Evolutionary conservation across 2,329 filamentous ascomycete genomes (phyloP), one percentile per base, ranked within the genome.

Genomic region (Parastagonospora avenae): DNA sequence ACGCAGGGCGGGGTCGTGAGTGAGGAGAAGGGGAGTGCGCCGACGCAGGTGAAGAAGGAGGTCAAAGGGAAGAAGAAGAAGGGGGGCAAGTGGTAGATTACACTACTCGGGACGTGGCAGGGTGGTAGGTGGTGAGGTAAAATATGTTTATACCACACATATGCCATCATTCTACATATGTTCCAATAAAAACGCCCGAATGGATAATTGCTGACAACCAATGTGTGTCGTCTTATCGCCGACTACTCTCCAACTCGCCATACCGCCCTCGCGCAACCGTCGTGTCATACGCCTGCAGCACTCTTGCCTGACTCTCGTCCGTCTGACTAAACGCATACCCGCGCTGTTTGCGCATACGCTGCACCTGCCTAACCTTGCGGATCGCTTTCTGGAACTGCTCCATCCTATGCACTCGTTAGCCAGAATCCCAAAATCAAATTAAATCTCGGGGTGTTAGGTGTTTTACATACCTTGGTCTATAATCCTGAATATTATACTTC

Each of bases 371-470:
- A 46, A 99, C 94, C 78, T 99, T 99, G 67, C 94, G 89, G 70
- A 99, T 97, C 16, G 94, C 94, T 77, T 99, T 99, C 78, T 99
- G 94, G 81, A 99, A 99, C 77, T 99, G 94, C 71, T 99, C 94
- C 94, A 99, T 99, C 70, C 90, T 93, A 57, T 55, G 16, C 4
- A 19, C 8, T 43, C 9, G 8, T 43, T 27, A 43, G 19, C 19
- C 14, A 16, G 5, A 3, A 15, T n/a, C n/a, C n/a, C n/a, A n/a
- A n/a, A n/a, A n/a, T n/a, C n/a, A n/a, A n/a, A n/a, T n/a, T n/a
- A n/a, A 16, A 9, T 9, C n/a, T 19, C 27, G 5, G 14, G 11
- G 15, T 27, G 30, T 14, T 38, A 1, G 45, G 35, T 4, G 5
- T 24, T 27, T n/a, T 16, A 8, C 83, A 63, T 83, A 92, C 90